These are phyloP conservation scores for Yueomyces sinensis DNA, from an alignment of 805 yeast genomes.

Conservation along the genomic window DNA sequence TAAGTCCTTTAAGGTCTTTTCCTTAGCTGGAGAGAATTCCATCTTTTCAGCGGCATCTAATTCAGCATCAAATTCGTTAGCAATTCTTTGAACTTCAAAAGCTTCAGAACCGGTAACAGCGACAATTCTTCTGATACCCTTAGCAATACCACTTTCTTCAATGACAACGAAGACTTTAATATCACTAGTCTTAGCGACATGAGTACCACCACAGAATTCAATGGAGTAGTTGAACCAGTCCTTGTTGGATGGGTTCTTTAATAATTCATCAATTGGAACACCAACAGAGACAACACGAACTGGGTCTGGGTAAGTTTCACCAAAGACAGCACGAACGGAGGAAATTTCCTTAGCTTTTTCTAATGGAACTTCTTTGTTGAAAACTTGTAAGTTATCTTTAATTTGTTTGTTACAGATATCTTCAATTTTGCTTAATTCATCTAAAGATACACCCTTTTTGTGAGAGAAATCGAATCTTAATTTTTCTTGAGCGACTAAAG, in stretches of 20 bases:
- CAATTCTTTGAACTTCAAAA: constrained; percentile 75
- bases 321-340: constrained; percentile 95
- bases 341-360: constrained; percentile 56
- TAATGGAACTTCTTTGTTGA: constrained; percentile 70
- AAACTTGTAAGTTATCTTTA: constrained; percentile 58
- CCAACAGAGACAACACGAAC: constrained; percentile 97
- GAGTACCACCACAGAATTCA: constrained; percentile 99
- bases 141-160: constrained; percentile 97
- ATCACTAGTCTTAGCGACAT: constrained; percentile 82
- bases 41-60: constrained; percentile 47
- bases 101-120: constrained; percentile 94
- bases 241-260: constrained; percentile 53
- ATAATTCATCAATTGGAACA: constrained; percentile 68
- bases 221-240: constrained; percentile 73
- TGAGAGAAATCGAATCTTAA: constrained; percentile 93
- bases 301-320: constrained; percentile 98
- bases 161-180: constrained; percentile 79
- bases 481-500: constrained; percentile 90
- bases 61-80: constrained; percentile 51
- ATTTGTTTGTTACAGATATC: constrained; percentile 57
- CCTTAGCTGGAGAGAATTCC: constrained; percentile 67
- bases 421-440: constrained; percentile 69
- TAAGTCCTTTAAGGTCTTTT: constrained; percentile 65
- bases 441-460: constrained; percentile 64
- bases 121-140: constrained; percentile 96